Evolutionary conservation across 768 basidiomycete genomes (phyloP).

Genomic region (Ramaria rubella): DNA sequence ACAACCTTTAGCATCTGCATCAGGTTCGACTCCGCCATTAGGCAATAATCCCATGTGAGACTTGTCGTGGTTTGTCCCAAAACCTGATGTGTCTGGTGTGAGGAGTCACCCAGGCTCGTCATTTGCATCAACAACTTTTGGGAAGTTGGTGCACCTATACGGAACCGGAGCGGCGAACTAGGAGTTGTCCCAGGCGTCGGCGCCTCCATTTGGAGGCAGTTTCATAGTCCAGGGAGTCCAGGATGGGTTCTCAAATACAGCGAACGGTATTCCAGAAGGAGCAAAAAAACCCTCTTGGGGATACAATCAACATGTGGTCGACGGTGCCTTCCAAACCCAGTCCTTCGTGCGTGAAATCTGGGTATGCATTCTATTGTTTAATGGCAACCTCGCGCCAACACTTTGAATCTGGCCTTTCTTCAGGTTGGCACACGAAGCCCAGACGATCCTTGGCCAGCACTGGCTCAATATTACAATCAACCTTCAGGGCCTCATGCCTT

Average conservation of each 20-base stretch:
- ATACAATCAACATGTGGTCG: constrained; percentile 9
- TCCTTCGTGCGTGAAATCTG: constrained; percentile 4
- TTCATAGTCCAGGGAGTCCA: neutral
- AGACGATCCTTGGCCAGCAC: too few relatives aligned
- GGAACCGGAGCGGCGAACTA: neutral
- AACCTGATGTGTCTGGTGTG: neutral
- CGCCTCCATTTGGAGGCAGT: neutral
- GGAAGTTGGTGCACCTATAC: neutral
- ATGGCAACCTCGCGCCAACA: neutral
- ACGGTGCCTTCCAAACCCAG: constrained; percentile 3
- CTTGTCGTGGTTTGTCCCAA: neutral
- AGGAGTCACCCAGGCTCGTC: neutral
- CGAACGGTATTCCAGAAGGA: neutral
- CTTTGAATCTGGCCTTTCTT: too few relatives aligned
- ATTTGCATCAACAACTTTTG: neutral
- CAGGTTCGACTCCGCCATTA: too few relatives aligned
- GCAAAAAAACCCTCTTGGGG: neutral
- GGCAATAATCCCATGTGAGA: neutral
- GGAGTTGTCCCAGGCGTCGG: neutral
- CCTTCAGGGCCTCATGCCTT: too few relatives aligned
- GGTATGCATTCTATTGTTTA: neutral
- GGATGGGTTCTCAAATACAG: neutral
- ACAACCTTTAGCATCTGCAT: neutral
- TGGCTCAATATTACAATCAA: too few relatives aligned
- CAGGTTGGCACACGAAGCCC: too few relatives aligned